A percentile compares a stretch with the other conserved stretches of the same genome.
These are phyloP conservation scores for Malassezia equina DNA, from an alignment of 1,284 basidiomycete genomes.

Conservation along the genomic window DNA sequence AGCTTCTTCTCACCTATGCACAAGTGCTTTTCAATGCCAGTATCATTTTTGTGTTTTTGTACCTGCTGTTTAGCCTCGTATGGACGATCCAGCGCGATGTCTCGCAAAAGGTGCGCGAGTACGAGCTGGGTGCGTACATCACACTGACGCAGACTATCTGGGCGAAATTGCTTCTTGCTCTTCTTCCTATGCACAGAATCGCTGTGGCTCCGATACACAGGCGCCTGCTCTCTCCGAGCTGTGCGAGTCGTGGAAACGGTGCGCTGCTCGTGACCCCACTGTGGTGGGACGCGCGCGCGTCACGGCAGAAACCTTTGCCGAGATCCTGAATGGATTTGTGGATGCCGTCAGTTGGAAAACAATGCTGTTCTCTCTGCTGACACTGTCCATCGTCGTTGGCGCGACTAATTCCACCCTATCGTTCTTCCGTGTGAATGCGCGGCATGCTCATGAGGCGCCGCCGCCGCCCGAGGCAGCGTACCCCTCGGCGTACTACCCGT, in stretches of 20 bases:
- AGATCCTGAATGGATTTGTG: conserved; percentile 89
- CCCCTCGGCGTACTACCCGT: background rate
- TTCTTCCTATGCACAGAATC: conserved; percentile 27
- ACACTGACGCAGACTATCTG: conserved; percentile 25
- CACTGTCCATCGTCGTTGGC: conserved; percentile 37
- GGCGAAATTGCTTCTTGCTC: conserved; percentile 34
- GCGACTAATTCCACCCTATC: conserved; percentile 42
- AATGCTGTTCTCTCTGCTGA: conserved; percentile 51
- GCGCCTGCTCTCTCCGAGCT: conserved; percentile 35
- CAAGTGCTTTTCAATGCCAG: conserved; percentile 92
- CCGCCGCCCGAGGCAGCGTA: background rate
- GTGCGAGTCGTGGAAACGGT: conserved; percentile 66
- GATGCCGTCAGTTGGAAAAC: conserved; percentile 96
- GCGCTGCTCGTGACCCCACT: conserved; percentile 86
- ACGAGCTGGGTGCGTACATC: conserved; percentile 63
- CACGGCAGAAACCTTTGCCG: conserved; percentile 85
- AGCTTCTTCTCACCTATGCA: conserved; percentile 49
- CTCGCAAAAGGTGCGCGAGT: conserved; percentile 72
- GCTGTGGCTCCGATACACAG: conserved; percentile 35
- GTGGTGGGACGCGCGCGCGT: conserved; percentile 78
- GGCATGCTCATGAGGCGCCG: background rate
- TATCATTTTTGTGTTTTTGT: conserved; percentile 71
- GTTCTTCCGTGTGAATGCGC: conserved; percentile 31
- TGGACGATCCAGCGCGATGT: conserved; percentile 83
- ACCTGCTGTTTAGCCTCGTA: conserved; percentile 72